These are phyloP conservation scores for Xylariaceae sp. DNA, from an alignment of 2,329 filamentous ascomycete genomes.

Conservation along the genomic window DNA sequence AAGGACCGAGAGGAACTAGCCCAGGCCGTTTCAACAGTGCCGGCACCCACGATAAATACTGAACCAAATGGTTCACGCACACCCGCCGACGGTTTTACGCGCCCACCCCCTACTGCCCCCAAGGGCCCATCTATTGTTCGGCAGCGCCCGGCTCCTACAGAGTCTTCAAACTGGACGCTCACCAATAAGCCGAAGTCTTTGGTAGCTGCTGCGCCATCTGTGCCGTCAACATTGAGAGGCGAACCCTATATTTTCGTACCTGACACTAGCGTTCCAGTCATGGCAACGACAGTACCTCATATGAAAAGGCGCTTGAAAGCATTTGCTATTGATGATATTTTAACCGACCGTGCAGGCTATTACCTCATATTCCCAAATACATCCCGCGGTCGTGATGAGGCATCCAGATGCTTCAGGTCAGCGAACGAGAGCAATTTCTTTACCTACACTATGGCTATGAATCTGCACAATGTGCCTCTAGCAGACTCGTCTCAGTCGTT, in stretches of 20 bases:
- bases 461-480: slow-evolving; percentile 53
- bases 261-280: slow-evolving; percentile 80
- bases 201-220: slow-evolving; percentile 60
- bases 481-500: slow-evolving; percentile 30
- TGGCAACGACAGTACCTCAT: slow-evolving; percentile 80
- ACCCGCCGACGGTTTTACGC: slow-evolving; percentile 45
- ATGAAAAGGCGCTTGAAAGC: slow-evolving; percentile 84
- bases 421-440: slow-evolving; percentile 84
- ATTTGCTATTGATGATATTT: slow-evolving; percentile 76
- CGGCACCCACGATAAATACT: slow-evolving; percentile 28
- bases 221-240: slow-evolving; percentile 66
- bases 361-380: slow-evolving; percentile 87
- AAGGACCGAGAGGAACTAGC: slow-evolving; percentile 60
- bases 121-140: slow-evolving; percentile 70
- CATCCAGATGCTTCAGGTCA: slow-evolving; percentile 71
- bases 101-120: slow-evolving; percentile 78
- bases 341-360: slow-evolving; percentile 81
- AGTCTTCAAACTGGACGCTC: slow-evolving; percentile 34
- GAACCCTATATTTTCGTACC: slow-evolving; percentile 89
- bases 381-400: slow-evolving; percentile 70
- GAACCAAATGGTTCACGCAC: slow-evolving; percentile 21
- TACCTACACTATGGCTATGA: slow-evolving; percentile 89
- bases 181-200: slow-evolving; percentile 46
- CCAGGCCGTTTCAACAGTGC: slow-evolving; percentile 21
- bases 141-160: slow-evolving; percentile 31